These are phyloP conservation scores for Colletotrichum sp. DNA, from an alignment of 2,329 filamentous ascomycete genomes.

Conservation along the genomic window DNA sequence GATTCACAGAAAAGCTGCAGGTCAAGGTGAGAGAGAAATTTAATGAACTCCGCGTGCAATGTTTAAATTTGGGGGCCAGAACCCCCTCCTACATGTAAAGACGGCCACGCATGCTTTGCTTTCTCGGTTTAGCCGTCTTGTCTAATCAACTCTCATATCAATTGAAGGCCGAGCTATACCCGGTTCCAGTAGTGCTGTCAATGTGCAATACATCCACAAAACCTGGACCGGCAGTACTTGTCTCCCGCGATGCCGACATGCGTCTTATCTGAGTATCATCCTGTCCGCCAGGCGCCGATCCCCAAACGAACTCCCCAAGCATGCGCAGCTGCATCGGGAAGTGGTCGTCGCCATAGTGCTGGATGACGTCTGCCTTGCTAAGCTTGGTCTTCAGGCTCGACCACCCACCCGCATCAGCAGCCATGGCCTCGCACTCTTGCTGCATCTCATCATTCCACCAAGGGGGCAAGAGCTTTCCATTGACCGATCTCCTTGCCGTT, in stretches of 20 bases:
- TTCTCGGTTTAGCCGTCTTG: neutral
- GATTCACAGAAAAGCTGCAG: neutral
- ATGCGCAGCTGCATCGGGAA: slow-evolving; percentile 58
- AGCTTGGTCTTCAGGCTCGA: slow-evolving; percentile 29
- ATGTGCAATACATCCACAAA: neutral
- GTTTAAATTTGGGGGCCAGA: neutral
- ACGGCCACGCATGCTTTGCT: neutral
- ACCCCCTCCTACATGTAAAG: neutral
- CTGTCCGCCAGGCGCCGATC: slow-evolving; percentile 31
- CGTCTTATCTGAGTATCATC: slow-evolving; percentile 28
- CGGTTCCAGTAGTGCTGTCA: neutral
- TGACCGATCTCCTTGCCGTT: neutral
- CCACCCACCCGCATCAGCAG: slow-evolving; percentile 30
- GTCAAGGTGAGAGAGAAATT: neutral
- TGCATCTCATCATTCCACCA: slow-evolving; percentile 50
- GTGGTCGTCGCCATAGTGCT: slow-evolving; percentile 45
- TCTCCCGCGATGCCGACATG: slow-evolving; percentile 21
- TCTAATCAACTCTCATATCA: neutral
- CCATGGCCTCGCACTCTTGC: slow-evolving; percentile 39
- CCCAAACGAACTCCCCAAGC: slow-evolving; percentile 46
- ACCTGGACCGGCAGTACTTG: neutral
- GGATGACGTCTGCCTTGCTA: slow-evolving; percentile 39
- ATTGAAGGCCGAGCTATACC: neutral
- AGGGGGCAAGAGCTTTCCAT: slow-evolving; percentile 41
- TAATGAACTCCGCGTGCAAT: neutral